Base-by-base conservation (phyloP, 108 stramenopile species). In the Schizochytrium sp. region DNA sequence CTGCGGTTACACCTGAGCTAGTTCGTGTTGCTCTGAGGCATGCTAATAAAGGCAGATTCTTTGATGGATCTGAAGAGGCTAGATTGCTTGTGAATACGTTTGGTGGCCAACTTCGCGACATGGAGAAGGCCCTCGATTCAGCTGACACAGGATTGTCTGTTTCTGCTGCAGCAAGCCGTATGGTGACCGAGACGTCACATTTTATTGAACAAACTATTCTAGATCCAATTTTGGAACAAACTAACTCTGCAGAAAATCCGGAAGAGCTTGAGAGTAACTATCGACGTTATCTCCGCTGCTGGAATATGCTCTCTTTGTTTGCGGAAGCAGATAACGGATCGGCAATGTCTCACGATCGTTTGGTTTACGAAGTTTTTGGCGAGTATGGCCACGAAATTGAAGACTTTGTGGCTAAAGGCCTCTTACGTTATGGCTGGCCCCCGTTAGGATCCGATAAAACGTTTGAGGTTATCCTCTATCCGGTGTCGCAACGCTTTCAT, bases 51-150 rank as follows among this genome's bases (percentile, higher is more conserved):
- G 76, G 76, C 8, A 17, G 53, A 42, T 38, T 83, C 8, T 83
- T 83, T 55, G 76, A 83, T 3, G 76, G 76, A 5, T 47, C 76
- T 10, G 76, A 83, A n/a, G 76, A 83, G 76, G 47, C 76, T 38
- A 83, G 55, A 40, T 40, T 83, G 0, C 47, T 83, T 13, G 49
- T 47, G 38, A 53, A 83, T 5, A 83, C 76, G 5, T 83, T 83
- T 50, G 76, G 76, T 5, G 76, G 76, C 10, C 76, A 83, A 40
- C 47, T 83, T n/a, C 76, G 76, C 76, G 76, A 83, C 76, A 83
- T 83, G 50, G 76, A 83, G 28, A 83, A 83, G 76, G 76, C 76
- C 17, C 47, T 83, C 28, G 76, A 83, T 53, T 83, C 53, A 13
- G 76, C 76, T n/a, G 76, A 83, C 28, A 83, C 47, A 10, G 76